These are phyloP conservation scores for Diaporthe destruens DNA, from an alignment of 2,329 filamentous ascomycete species.

Conservation along the genomic window DNA sequence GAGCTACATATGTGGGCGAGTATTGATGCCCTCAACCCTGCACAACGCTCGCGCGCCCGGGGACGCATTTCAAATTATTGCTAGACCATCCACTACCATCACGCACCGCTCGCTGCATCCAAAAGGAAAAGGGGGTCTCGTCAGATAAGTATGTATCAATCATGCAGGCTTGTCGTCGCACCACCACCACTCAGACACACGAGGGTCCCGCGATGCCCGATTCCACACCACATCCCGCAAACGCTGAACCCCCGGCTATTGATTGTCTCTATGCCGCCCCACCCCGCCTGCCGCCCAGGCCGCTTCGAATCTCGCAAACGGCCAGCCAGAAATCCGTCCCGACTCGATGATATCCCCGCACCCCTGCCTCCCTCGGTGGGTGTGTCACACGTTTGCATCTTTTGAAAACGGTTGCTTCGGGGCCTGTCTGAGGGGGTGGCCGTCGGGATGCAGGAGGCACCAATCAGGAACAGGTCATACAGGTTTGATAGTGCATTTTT, in stretches of 20 bases:
- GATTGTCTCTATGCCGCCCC: slow-evolving; percentile 32
- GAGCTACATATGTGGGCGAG: slow-evolving; percentile 18
- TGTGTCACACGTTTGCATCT: slow-evolving; percentile 37
- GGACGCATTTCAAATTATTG: slow-evolving; percentile 34
- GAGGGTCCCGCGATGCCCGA: slow-evolving; percentile 25
- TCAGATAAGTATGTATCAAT: slow-evolving; percentile 32
- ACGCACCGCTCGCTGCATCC: slow-evolving; percentile 27
- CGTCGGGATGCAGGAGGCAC: slow-evolving; percentile 37
- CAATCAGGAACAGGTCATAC: slow-evolving; percentile 39
- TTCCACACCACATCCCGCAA: slow-evolving; percentile 26
- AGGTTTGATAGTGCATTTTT: slow-evolving; percentile 31
- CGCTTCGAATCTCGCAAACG: slow-evolving; percentile 37
- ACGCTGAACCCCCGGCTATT: slow-evolving; percentile 29
- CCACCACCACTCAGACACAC: slow-evolving; percentile 19
- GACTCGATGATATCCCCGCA: slow-evolving; percentile 33
- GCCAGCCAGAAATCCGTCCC: slow-evolving; percentile 18
- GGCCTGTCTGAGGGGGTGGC: slow-evolving; percentile 35
- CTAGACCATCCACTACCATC: slow-evolving; percentile 24
- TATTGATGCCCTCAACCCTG: slow-evolving; percentile 32
- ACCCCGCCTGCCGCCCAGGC: slow-evolving; percentile 35
- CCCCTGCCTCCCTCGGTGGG: slow-evolving; percentile 33
- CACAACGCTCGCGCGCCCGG: slow-evolving; percentile 19
- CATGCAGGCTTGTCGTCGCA: slow-evolving; percentile 32
- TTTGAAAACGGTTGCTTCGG: slow-evolving; percentile 34
- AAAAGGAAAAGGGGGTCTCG: slow-evolving; percentile 30